Base-by-base conservation (phyloP, 1,284 basidiomycete species). In the Ganoderma lingzhi region DNA sequence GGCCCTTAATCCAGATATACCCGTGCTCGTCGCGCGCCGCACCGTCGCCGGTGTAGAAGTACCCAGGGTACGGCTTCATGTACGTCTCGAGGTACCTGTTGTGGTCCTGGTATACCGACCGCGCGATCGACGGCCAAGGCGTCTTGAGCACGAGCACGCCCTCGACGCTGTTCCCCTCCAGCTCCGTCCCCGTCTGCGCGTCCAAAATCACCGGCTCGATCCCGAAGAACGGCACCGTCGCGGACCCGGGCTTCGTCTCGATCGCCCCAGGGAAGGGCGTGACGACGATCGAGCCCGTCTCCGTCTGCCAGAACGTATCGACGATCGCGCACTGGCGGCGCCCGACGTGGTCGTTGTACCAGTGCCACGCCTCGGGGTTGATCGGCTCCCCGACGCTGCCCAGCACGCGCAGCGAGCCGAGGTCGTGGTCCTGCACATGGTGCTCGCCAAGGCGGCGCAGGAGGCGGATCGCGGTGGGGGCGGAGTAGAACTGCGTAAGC, bases 341-440 rank as follows among this genome's bases (percentile, higher is more conserved):
- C 39, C 97, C 98, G 67, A 98, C 96, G 79, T 96, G 90, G 78
- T 98, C 96, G 82, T 96, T 94, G 85, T 97, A 98, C 97, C 97
- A 99, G 78, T 97, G 90, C 97, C 98, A 99, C 4, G 97, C 98
- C 81, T 99, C 97, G 37, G 97, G 97, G 84, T 99, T 99, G 86
- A 99, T 99, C 6, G 98, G 98, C 84, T 99, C 97, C 65, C 97
- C 98, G 66, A 99, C 97, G 69, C 88, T 92, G 41, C 97, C 97
- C 51, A 99, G 86, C 28, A 98, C 93, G 70, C 97, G 91, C 70
- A 99, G 83, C 42, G 89, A 90, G 75, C 87, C 90, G 44, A 99
- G 87, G 81, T 99, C 96, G 83, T 97, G 88, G 48, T 88, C 85
- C 79, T 95, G 87, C 73, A 97, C 95, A 80, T 96, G 93, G 70